Base-by-base conservation (phyloP, 257 asterid genomes). In the Anisodus acutangulus region DNA sequence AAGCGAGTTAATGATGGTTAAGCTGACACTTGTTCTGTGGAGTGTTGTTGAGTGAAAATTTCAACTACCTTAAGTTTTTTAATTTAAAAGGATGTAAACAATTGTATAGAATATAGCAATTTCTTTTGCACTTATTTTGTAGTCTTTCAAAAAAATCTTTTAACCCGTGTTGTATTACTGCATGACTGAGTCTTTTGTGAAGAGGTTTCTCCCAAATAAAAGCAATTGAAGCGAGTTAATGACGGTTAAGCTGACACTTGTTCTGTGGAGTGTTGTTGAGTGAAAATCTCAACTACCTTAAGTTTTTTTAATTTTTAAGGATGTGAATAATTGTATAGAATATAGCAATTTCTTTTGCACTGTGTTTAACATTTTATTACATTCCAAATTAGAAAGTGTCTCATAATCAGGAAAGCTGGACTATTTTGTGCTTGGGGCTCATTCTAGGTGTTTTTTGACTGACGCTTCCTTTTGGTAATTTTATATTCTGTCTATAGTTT, bases 261-360 rank as follows among this genome's bases (percentile, higher is more conserved):
- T 72, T 72, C 41, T 19, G 17, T 47, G 41, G 0, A 2, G 41
- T 72, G 11, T 47, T 72, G 60, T 47, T 26, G n/a, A 47, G 47
- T 72, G 57, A 41, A 82, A 81, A 58, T 11, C 83, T 81, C 72
- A 43, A 66, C 51, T 9, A 66, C 8, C 26, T 35, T 66, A 49
- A 79, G 3, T 3, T 4, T 64, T 64, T 26, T 67, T 35, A 0
- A 41, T 9, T 80, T 74, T 11, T 5, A 22, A 22, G 22, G 6
- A 17, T 49, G 45, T 49, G 45, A 31, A 31, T 31, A 31, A 31
- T 47, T 74, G 19, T 74, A 22, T 15, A 10, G 59, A 13, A 74
- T 54, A 31, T 3, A 41, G 45, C 13, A 74, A 49, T 49, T 31
- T 49, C 35, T 31, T 22, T 22, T 49, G 81, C 22, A 12, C 3